Percentiles rank a stretch among this genome's conserved stretches.
Evolutionary conservation across 192 early-diverging fungal species (phyloP).

Genomic region (Backusella tarrabulga): DNA sequence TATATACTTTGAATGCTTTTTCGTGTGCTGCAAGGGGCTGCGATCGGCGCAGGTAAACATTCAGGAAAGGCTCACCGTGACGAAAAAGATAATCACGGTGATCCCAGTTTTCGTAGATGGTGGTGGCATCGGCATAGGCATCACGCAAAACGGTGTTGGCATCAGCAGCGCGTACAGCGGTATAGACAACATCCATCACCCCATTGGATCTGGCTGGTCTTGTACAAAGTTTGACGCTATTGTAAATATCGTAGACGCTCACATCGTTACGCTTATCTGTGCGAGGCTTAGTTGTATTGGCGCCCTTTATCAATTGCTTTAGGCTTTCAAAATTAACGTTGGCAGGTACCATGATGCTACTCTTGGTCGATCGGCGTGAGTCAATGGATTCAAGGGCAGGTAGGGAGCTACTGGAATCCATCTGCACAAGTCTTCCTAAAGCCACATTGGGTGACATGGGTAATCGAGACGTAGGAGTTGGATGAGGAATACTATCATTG

Average conservation of each 20-base stretch:
- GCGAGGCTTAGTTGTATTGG: conserved; percentile 1
- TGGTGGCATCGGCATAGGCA: conserved; percentile 25
- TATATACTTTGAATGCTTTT: conserved; percentile 54
- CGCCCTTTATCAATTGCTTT: conserved; percentile 11
- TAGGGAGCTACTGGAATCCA: not conserved
- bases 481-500: not conserved
- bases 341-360: not conserved
- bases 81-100: conserved; percentile 46
- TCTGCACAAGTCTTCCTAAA: conserved; percentile 15
- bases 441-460: conserved; percentile 16
- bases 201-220: not conserved
- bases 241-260: conserved; percentile 8
- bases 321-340: conserved; percentile 15
- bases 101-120: conserved; percentile 20
- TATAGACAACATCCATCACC: conserved; percentile 27
- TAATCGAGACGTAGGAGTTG: not conserved
- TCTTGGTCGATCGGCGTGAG: not conserved
- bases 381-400: not conserved
- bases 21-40: conserved; percentile 50
- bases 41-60: conserved; percentile 44
- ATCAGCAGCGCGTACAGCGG: conserved; percentile 28
- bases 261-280: not conserved
- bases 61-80: conserved; percentile 54
- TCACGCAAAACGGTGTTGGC: conserved; percentile 34
- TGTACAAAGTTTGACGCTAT: not conserved